Percentiles rank a stretch among this genome's conserved stretches.
phyloP scores from a whole-genome alignment of 805 yeast species.

The Lipomyces oligophaga region DNA sequence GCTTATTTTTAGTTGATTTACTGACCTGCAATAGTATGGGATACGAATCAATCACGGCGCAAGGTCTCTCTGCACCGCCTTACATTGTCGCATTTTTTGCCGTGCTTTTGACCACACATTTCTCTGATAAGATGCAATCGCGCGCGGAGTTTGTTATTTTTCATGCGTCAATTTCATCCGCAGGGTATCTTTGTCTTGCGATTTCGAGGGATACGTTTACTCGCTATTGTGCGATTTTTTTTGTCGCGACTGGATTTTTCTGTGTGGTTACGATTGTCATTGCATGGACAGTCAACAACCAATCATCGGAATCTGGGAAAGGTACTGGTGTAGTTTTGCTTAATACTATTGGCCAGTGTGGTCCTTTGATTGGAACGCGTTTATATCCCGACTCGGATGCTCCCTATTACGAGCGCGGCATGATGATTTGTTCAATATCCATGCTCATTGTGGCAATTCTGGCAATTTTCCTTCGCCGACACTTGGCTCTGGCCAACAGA shows the following conservation, averaged over 20 bases:
- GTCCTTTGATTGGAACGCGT: conserved; percentile 35
- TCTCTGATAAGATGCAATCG: conserved; percentile 40
- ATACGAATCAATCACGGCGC: conserved; percentile 48
- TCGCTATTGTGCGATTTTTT: conserved; percentile 34
- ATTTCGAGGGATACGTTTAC: conserved; percentile 29
- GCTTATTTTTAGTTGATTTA: neutral
- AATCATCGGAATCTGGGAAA: conserved; percentile 33
- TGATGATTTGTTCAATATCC: conserved; percentile 20
- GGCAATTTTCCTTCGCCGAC: conserved; percentile 24
- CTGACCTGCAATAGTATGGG: conserved; percentile 37
- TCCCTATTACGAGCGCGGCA: conserved; percentile 29
- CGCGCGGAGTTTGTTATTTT: conserved; percentile 32
- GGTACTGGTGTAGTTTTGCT: conserved; percentile 35
- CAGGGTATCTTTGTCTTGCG: conserved; percentile 33
- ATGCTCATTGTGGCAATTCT: conserved; percentile 24
- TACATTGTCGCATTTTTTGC: conserved; percentile 52
- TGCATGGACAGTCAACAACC: conserved; percentile 35
- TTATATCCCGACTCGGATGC: conserved; percentile 31
- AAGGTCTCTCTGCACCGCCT: conserved; percentile 59
- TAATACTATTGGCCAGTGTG: conserved; percentile 35
- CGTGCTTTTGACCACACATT: conserved; percentile 41
- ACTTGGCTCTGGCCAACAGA: conserved; percentile 24
- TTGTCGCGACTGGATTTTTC: conserved; percentile 33
- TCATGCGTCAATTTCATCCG: conserved; percentile 21
- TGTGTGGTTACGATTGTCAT: conserved; percentile 32